phyloP scores from a whole-genome alignment of 2,329 filamentous ascomycete species.

The Dothideomycetes sp. region DNA sequence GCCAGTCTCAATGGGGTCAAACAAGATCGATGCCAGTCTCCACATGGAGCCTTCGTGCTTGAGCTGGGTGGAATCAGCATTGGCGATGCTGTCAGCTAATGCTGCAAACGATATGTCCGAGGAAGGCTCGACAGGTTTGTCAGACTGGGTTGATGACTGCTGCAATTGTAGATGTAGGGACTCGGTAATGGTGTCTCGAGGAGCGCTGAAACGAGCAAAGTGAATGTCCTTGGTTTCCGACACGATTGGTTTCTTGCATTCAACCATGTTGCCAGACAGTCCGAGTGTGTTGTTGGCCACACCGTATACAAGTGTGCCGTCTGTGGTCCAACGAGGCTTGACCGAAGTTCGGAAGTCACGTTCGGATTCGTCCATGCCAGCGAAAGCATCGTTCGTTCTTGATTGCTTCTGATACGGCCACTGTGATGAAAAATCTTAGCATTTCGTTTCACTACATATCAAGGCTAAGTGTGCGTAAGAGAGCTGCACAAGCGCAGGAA shows the following conservation, averaged over 20 bases:
- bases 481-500: neutral
- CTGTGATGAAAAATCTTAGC: constrained; percentile 44
- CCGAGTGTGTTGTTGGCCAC: constrained; percentile 33
- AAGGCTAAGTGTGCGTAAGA: too few species aligned
- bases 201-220: constrained; percentile 53
- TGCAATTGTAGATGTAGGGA: constrained; percentile 46
- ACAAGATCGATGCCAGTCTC: constrained; percentile 78
- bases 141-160: constrained; percentile 21
- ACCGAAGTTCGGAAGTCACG: constrained; percentile 61
- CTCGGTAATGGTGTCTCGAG: constrained; percentile 21
- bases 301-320: constrained; percentile 62
- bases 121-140: constrained; percentile 17
- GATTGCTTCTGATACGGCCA: constrained; percentile 77
- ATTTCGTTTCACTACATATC: constrained; percentile 27
- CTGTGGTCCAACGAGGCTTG: constrained; percentile 70
- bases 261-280: constrained; percentile 42
- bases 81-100: constrained; percentile 32
- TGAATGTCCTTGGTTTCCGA: constrained; percentile 56
- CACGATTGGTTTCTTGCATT: constrained; percentile 49
- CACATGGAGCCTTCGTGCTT: constrained; percentile 67
- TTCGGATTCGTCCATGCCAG: constrained; percentile 55
- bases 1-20: constrained; percentile 51
- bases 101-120: constrained; percentile 36
- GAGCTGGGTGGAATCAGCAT: constrained; percentile 4
- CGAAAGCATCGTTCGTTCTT: constrained; percentile 56